Base-by-base conservation (phyloP, 2,329 filamentous ascomycete genomes). In the Claviceps pusilla region DNA sequence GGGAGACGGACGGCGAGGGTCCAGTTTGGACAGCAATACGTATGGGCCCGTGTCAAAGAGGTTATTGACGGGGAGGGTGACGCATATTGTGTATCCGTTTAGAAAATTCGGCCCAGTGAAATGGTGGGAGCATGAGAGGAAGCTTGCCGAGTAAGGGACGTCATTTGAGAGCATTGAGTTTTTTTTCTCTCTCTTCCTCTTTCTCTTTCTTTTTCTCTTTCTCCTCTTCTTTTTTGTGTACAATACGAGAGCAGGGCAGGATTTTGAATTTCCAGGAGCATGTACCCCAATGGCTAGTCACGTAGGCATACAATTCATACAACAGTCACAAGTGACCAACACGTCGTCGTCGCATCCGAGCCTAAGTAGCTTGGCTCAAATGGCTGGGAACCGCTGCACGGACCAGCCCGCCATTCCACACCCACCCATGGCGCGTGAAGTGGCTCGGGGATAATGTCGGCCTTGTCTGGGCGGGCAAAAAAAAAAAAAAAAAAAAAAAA, bases 21-120 rank as follows among this genome's bases (percentile, higher is more conserved):
- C 79, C 62, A 88, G 81, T 54, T 68, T 83, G 56, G 93, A 98
- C 71, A 95, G 89, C 68, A 95, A 95, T 69, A 82, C 82, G 12
- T 96, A 94, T 68, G 93, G 93, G 1, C 89, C 93, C 4, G 82
- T 94, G 50, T 85, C 86, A 29, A 80, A 80, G 59, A 80, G 79
- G 54, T 66, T 97, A 58, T 78, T 97, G 41, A 82, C 83, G 42
- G 90, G 90, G 0, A 82, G 77, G 62, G 82, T 90, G 24, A 80
- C 83, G 12, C 80, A 83, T 65, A 76, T 94, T 37, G 65, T 95
- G 54, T 85, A 80, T 71, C 89, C 88, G 3, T 77, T 76, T 59
- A 70, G 72, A 56, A 78, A 80, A 68, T 74, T 77, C 61, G 79
- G 81, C 11, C 66, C 68, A 29, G 71, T 86, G 31, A 69, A 66